A percentile compares a stretch with the other conserved stretches of the same genome.
Evolutionary conservation across 345 rosid species (phyloP).

Genomic region (Sonneratia caseolaris): DNA sequence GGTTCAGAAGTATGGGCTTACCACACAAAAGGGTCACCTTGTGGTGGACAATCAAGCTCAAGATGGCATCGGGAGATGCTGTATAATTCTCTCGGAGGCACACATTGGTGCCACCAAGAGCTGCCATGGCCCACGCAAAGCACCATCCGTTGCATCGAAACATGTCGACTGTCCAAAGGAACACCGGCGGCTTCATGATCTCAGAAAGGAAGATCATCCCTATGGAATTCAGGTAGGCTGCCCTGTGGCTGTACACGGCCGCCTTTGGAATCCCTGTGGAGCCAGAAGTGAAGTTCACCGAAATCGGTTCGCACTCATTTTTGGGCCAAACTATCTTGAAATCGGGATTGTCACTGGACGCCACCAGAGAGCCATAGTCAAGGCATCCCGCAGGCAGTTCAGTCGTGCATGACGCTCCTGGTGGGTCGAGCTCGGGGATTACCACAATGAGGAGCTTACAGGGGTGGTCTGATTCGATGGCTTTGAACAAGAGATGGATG

Average conservation of each 20-base stretch:
- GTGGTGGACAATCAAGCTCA: constrained; percentile 24
- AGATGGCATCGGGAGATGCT: constrained; percentile 19
- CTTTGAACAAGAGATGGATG: constrained; percentile 12
- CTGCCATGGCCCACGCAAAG: constrained; percentile 47
- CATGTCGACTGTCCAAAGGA: constrained; percentile 60
- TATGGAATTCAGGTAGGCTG: constrained; percentile 40
- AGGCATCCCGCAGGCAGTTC: not conserved
- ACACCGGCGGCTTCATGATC: constrained; percentile 24
- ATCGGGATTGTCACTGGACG: constrained; percentile 12
- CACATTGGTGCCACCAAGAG: constrained; percentile 39
- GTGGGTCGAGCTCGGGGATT: constrained; percentile 18
- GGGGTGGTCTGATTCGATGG: constrained; percentile 1
- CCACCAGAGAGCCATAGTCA: constrained; percentile 25
- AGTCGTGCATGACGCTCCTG: not conserved
- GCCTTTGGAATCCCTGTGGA: constrained; percentile 56
- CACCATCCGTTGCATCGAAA: constrained; percentile 73
- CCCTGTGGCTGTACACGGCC: constrained; percentile 44
- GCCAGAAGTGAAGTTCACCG: constrained; percentile 47
- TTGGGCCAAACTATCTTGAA: constrained; percentile 22
- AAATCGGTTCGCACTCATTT: constrained; percentile 42
- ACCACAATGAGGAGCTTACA: constrained; percentile 21
- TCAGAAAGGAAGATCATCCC: constrained; percentile 23
- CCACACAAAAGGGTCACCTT: constrained; percentile 43
- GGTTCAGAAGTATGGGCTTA: constrained; percentile 29
- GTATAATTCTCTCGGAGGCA: constrained; percentile 26